These are phyloP conservation scores for Pelagophyceae sp. DNA, from an alignment of 352 stramenopile species.

Conservation along the genomic window DNA sequence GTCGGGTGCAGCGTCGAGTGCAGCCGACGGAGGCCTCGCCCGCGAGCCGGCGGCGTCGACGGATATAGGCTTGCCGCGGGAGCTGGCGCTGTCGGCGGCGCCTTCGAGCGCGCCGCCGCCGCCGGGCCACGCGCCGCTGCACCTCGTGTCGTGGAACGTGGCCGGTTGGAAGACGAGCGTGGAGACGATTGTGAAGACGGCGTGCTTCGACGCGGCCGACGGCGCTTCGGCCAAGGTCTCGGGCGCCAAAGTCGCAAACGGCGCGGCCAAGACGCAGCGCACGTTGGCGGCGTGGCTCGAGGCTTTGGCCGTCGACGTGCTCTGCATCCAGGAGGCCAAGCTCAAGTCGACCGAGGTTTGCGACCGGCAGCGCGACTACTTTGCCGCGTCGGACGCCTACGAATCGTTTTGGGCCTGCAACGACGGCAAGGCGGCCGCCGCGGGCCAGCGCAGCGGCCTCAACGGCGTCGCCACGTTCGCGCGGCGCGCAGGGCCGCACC, in stretches of 20 bases:
- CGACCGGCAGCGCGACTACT: conserved; percentile 5
- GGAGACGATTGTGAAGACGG: not conserved
- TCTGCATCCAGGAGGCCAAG: conserved; percentile 56
- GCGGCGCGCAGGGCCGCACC: too few relatives aligned
- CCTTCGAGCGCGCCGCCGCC: too few relatives aligned
- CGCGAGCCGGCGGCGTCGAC: too few relatives aligned
- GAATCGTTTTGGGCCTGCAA: conserved; percentile 55
- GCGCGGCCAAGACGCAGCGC: not conserved
- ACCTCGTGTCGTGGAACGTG: conserved; percentile 4
- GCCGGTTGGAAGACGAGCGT: conserved; percentile 1
- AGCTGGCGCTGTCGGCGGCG: too few relatives aligned
- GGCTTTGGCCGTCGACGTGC: conserved; percentile 34
- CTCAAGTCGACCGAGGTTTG: conserved; percentile 31
- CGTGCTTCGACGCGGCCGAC: conserved; percentile 52
- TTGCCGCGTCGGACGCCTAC: conserved; percentile 36
- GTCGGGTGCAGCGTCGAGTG: too few relatives aligned
- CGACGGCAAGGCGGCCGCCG: conserved; percentile 36
- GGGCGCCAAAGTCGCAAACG: conserved; percentile 21
- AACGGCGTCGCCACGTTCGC: conserved; percentile 59
- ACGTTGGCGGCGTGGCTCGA: not conserved
- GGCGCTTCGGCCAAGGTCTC: conserved; percentile 61
- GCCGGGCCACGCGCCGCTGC: too few relatives aligned
- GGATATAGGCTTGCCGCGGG: too few relatives aligned
- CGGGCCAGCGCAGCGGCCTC: conserved; percentile 35
- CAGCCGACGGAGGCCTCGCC: too few relatives aligned